Evolutionary conservation across 108 stramenopile genomes (phyloP), one percentile per base, ranked within the genome.

Genomic region (Fragilaria crotonensis): DNA sequence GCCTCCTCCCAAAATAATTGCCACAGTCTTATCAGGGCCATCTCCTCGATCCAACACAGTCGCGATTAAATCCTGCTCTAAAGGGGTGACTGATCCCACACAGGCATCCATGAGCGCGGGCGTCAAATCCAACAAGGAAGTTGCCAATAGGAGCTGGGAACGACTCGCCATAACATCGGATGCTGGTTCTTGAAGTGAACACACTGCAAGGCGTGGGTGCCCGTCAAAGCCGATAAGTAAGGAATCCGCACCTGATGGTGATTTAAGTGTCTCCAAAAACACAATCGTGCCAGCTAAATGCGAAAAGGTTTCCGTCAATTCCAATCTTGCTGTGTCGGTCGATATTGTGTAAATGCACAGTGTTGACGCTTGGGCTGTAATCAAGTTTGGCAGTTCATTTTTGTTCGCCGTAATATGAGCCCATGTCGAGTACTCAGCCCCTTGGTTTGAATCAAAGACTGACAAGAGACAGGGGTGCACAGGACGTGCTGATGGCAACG

Each of bases 161-260:
- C 63, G 70, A 20, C 63, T 54, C 22, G 59, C 69, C 27, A 52
- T 62, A 21, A 44, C 32, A 18, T 26, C 23, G 17, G 62, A 30
- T 52, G 45, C 57, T 55, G 9, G 63, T 44, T 44, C 51, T 2
- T 73, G 53, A 26, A 84, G 71, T 25, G 78, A 79, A 0, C 80
- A 79, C 18, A 84, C 49, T 2, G 74, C 67, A 31, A 89, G 71
- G 20, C 85, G 75, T 0, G 90, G 86, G 60, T 77, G 68, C 5
- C 90, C 90, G 0, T 80, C 71, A 59, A 93, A 93, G 33, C 87
- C 90, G 33, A 93, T 51, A 33, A 93, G 32, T 20, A 93, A 60
- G 1, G 77, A 41, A 45, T 70, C 67, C 17, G 44, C 2, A 20
- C 51, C 63, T 11, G 48, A 41, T 32, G 60, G 54, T 2, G 68